Evolutionary conservation across 345 rosid species (phyloP).

Genomic region (Aquilaria sinensis): DNA sequence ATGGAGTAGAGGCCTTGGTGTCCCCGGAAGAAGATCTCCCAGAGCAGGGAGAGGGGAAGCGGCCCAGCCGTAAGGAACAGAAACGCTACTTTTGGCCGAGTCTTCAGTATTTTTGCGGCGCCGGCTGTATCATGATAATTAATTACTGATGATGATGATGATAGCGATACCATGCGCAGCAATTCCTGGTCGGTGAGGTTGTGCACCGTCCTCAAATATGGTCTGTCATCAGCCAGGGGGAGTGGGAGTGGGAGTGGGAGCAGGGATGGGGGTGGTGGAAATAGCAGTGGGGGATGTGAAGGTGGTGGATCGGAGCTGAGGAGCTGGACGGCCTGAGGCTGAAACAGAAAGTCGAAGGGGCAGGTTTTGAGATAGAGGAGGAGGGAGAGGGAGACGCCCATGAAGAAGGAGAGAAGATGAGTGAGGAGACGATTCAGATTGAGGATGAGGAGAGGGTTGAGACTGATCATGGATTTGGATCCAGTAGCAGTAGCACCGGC

Average conservation of each 20-base stretch:
- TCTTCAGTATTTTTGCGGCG: neutral
- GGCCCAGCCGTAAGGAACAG: slow-evolving; percentile 64
- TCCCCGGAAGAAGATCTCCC: slow-evolving; percentile 72
- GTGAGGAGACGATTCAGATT: slow-evolving; percentile 9
- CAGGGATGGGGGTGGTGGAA: neutral
- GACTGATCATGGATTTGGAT: no score
- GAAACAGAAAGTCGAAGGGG: slow-evolving; percentile 6
- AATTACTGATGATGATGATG: no score
- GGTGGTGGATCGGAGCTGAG: neutral
- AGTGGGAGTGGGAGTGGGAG: neutral
- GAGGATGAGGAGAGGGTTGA: neutral
- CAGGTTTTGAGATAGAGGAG: slow-evolving; percentile 26
- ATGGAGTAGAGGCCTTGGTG: slow-evolving; percentile 57
- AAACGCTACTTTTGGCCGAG: slow-evolving; percentile 56
- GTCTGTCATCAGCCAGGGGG: neutral
- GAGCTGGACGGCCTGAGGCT: neutral
- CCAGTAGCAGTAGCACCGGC: no score
- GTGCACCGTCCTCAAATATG: slow-evolving; percentile 20
- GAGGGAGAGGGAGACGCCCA: slow-evolving; percentile 38
- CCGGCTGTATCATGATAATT: no score
- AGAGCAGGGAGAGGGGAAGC: slow-evolving; percentile 57
- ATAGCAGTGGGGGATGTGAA: neutral
- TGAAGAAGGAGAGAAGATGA: slow-evolving; percentile 23
- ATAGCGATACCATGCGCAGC: slow-evolving; percentile 35
- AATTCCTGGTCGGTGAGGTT: slow-evolving; percentile 63